These are phyloP conservation scores for Priceomyces medius DNA, from an alignment of 805 yeast genomes.

Conservation along the genomic window DNA sequence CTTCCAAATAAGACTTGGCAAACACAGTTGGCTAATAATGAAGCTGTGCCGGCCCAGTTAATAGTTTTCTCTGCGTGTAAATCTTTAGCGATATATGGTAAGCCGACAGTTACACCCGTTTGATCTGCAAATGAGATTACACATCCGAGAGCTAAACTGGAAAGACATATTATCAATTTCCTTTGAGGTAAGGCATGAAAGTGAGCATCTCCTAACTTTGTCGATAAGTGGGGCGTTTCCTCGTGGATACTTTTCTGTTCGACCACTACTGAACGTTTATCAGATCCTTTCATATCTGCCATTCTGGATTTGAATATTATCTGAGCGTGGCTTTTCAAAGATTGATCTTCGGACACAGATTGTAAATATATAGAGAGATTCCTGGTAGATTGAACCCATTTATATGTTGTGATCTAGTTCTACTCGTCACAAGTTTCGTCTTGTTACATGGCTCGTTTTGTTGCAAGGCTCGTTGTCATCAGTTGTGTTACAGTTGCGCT, in stretches of 20 bases:
- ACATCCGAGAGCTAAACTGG: constrained; percentile 37
- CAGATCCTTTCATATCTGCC: too few species aligned
- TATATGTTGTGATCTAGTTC: too few species aligned
- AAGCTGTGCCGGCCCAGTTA: constrained; percentile 60
- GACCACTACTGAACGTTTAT: not conserved
- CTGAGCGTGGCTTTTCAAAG: too few species aligned
- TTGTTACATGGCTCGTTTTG: too few species aligned
- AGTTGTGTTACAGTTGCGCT: too few species aligned
- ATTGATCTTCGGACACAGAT: too few species aligned
- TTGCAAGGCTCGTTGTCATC: too few species aligned
- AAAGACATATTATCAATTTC: constrained; percentile 36
- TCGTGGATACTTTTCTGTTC: not conserved
- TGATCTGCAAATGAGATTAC: constrained; percentile 50
- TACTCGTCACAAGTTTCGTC: too few species aligned
- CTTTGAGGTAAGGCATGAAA: constrained; percentile 38
- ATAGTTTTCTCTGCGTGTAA: constrained; percentile 47
- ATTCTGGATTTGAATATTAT: too few species aligned
- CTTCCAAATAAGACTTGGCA: constrained; percentile 57
- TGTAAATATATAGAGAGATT: too few species aligned
- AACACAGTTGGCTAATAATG: constrained; percentile 49
- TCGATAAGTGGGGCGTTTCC: not conserved
- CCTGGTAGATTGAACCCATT: too few species aligned
- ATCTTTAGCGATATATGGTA: constrained; percentile 48
- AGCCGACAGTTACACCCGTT: constrained; percentile 47
- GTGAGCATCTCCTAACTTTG: constrained; percentile 39